Evolutionary conservation across 495 filamentous ascomycete species (phyloP).

Genomic region (Corynascus novoguineensis): DNA sequence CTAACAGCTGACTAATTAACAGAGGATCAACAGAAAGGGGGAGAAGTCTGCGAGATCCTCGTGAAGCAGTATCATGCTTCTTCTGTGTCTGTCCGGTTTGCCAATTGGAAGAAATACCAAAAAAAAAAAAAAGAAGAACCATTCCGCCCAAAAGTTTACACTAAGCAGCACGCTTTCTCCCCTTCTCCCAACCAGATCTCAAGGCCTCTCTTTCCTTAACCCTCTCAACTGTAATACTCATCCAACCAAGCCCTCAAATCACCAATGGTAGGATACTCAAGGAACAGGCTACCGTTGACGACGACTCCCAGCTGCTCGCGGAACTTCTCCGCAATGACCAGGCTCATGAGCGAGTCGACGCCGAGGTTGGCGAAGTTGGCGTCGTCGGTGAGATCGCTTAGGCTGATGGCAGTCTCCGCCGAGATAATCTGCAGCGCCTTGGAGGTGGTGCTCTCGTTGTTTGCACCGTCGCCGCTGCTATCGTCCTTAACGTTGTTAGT

Average conservation of each 20-base stretch:
- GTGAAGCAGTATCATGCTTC: no score
- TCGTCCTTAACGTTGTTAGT: not conserved
- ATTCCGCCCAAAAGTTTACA: no score
- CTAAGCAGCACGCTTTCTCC: no score
- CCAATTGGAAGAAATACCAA: no score
- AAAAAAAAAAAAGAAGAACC: no score
- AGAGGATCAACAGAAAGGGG: no score
- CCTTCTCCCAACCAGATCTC: no score
- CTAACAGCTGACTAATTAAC: no score
- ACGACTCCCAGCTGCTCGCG: conserved; percentile 41
- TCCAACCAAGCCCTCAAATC: conserved; percentile 28
- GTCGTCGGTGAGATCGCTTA: conserved; percentile 19
- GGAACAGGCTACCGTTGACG: conserved; percentile 35
- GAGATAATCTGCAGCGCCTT: no score
- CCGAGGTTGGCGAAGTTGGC: conserved; percentile 40
- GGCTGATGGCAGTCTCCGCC: conserved; percentile 2
- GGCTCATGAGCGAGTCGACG: conserved; percentile 44
- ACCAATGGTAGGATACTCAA: conserved; percentile 40
- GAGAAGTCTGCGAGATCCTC: no score
- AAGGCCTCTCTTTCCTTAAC: no score
- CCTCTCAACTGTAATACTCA: conserved; percentile 5
- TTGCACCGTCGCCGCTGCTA: not conserved
- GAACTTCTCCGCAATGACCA: conserved; percentile 38
- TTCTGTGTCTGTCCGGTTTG: no score
- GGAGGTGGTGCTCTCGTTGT: not conserved